Evolutionary conservation across 352 stramenopile species (phyloP).

Genomic region (Globisporangium camurandrum): DNA sequence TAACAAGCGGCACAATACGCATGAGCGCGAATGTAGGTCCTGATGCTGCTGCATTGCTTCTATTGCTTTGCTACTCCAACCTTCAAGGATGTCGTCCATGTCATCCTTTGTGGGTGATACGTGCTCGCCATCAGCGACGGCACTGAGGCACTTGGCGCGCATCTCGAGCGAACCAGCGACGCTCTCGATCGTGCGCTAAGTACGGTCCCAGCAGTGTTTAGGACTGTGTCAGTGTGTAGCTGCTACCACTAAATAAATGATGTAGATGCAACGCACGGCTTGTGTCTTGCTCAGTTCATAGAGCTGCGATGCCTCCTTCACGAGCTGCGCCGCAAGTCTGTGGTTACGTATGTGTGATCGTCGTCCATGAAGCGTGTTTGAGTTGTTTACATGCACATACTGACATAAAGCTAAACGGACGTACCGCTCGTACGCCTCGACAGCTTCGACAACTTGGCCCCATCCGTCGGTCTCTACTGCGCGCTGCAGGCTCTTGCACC

Average conservation of each 20-base stretch:
- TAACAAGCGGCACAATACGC: too few relatives aligned
- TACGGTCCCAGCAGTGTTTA: background rate
- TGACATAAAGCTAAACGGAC: conserved; percentile 1
- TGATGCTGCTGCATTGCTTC: too few relatives aligned
- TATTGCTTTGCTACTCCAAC: too few relatives aligned
- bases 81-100: conserved; percentile 50
- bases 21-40: too few relatives aligned
- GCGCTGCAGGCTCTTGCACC: conserved; percentile 47
- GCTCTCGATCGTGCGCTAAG: conserved; percentile 26
- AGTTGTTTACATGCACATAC: too few relatives aligned
- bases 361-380: too few relatives aligned
- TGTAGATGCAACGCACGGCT: conserved; percentile 15
- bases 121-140: conserved; percentile 36
- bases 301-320: conserved; percentile 27
- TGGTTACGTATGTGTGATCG: background rate
- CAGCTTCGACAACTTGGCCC: conserved; percentile 65
- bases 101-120: conserved; percentile 53
- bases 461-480: conserved; percentile 58
- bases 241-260: background rate
- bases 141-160: conserved; percentile 45
- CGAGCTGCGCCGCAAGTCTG: conserved; percentile 32
- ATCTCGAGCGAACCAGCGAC: conserved; percentile 40
- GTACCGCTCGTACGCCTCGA: conserved; percentile 69
- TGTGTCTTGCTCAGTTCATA: conserved; percentile 35
- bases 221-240: background rate